phyloP scores from a whole-genome alignment of 768 basidiomycete species.

The Tremella fuciformis region DNA sequence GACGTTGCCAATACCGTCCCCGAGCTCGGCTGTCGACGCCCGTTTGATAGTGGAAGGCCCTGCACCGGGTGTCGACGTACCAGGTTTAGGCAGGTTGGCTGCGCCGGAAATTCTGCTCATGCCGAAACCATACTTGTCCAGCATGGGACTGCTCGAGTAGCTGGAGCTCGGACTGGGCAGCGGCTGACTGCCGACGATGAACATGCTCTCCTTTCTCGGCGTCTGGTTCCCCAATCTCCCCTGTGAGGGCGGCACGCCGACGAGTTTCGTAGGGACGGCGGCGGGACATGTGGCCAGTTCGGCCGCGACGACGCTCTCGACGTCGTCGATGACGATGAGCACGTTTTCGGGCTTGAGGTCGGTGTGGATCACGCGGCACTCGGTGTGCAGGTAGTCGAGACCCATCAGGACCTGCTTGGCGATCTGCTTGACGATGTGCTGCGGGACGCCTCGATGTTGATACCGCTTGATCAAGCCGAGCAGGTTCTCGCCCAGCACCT shows the following conservation, averaged over 20 bases:
- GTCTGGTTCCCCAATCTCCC: constrained; percentile 96
- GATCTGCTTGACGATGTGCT: constrained; percentile 88
- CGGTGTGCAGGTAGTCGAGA: constrained; percentile 95
- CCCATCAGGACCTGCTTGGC: constrained; percentile 94
- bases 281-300: constrained; percentile 65
- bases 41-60: not conserved
- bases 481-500: constrained; percentile 95
- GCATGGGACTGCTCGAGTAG: constrained; percentile 68
- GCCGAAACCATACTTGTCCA: constrained; percentile 85
- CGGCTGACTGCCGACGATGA: constrained; percentile 91
- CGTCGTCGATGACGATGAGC: constrained; percentile 92
- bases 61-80: not conserved
- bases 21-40: constrained; percentile 57
- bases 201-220: constrained; percentile 71
- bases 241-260: constrained; percentile 83
- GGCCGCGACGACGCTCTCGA: constrained; percentile 83
- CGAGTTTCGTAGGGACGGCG: constrained; percentile 70
- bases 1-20: constrained; percentile 55
- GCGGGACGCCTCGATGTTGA: constrained; percentile 96
- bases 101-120: constrained; percentile 77
- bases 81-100: constrained; percentile 19
- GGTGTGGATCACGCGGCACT: constrained; percentile 96
- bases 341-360: constrained; percentile 99
- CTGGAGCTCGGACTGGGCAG: constrained; percentile 69
- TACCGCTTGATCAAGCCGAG: constrained; percentile 93